Percentiles rank a stretch among this genome's conserved stretches.
Evolutionary conservation across 352 stramenopile species (phyloP).

Genomic region (Globisporangium yorkense): DNA sequence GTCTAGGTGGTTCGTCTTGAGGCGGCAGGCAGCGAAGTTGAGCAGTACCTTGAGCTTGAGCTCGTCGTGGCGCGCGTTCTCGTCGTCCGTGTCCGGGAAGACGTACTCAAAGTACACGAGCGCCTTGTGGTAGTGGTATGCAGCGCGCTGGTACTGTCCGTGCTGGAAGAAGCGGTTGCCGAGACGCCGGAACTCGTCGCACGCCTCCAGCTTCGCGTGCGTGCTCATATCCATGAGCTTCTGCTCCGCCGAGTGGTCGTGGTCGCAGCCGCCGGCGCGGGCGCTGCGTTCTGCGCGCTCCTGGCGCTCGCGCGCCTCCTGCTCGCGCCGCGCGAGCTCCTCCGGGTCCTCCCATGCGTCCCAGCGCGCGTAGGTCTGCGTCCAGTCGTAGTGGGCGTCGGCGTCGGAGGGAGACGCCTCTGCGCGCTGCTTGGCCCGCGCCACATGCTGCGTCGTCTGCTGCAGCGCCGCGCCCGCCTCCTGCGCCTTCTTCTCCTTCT

Average conservation of each 20-base stretch:
- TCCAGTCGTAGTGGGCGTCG: constrained; percentile 58
- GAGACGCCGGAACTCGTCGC: constrained; percentile 60
- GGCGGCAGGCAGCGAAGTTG: constrained; percentile 68
- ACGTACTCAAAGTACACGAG: constrained; percentile 87
- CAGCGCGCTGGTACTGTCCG: constrained; percentile 73
- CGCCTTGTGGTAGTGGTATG: constrained; percentile 78
- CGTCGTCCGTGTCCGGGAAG: constrained; percentile 59
- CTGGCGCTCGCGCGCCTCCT: constrained; percentile 54
- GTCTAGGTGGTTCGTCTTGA: constrained; percentile 71
- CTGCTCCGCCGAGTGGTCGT: constrained; percentile 86
- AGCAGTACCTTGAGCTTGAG: constrained; percentile 60
- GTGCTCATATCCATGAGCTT: constrained; percentile 86
- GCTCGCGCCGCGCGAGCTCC: constrained; percentile 60
- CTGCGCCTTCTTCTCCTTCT: constrained; percentile 46
- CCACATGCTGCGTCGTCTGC: constrained; percentile 35
- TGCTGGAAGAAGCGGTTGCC: constrained; percentile 76
- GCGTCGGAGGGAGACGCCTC: background rate
- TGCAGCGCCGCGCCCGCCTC: constrained; percentile 27
- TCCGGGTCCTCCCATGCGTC: constrained; percentile 76
- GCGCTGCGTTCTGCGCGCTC: constrained; percentile 41
- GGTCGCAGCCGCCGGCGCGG: constrained; percentile 49
- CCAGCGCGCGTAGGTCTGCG: constrained; percentile 72
- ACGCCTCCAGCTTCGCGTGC: constrained; percentile 43
- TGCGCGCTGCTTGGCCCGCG: constrained; percentile 26
- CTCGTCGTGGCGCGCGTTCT: constrained; percentile 37